phyloP scores from a whole-genome alignment of 257 asterid species.

The Lithospermum erythrorhizon region DNA sequence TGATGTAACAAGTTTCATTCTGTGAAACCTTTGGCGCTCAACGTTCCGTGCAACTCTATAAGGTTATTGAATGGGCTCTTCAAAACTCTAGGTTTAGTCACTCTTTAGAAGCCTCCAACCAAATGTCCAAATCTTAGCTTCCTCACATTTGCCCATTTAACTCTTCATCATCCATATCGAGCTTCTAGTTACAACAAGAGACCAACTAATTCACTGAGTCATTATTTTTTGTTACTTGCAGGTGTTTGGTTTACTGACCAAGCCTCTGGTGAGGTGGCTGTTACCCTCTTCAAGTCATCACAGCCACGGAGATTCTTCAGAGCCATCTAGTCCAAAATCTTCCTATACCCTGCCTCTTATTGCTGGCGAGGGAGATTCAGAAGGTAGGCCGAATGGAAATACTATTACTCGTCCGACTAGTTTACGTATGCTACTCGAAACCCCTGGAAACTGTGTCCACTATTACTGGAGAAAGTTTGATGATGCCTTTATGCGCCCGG shows the following conservation, averaged over 20 bases:
- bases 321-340: conserved; percentile 12
- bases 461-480: conserved; percentile 57
- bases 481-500: conserved; percentile 45
- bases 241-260: conserved; percentile 60
- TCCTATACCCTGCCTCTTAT: conserved; percentile 25
- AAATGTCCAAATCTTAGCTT: no score
- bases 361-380: conserved; percentile 12
- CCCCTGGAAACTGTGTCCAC: conserved; percentile 39
- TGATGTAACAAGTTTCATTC: no score
- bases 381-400: conserved; percentile 2
- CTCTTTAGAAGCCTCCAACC: no score
- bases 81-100: no score
- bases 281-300: conserved; percentile 16
- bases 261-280: conserved; percentile 42
- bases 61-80: no score
- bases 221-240: conserved; percentile 6
- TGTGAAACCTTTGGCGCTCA: no score
- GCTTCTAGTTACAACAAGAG: no score
- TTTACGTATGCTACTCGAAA: conserved; percentile 30
- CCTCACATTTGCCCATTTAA: no score
- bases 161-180: no score
- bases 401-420: conserved; percentile 18
- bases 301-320: no score
- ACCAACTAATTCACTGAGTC: no score
- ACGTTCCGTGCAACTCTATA: no score